A percentile compares a stretch with the other conserved stretches of the same genome.
phyloP scores from a whole-genome alignment of 2,329 filamentous ascomycete species.

The Bimuria novae-zelandiae region DNA sequence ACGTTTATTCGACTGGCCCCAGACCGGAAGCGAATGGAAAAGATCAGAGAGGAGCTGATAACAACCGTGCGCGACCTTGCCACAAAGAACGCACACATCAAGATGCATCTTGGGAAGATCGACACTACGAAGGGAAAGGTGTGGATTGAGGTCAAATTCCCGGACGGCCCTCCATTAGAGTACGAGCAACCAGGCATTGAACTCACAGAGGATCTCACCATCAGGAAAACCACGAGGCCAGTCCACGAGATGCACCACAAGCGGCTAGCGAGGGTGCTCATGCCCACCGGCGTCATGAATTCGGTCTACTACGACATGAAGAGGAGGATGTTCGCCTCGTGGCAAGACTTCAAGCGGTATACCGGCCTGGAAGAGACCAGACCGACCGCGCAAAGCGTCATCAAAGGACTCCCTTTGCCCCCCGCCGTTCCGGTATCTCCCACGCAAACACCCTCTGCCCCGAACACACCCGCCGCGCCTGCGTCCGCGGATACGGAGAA shows the following conservation, averaged over 20 bases:
- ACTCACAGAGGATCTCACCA: constrained; percentile 46
- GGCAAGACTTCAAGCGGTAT: constrained; percentile 30
- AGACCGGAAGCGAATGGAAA: constrained; percentile 47
- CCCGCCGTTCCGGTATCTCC: constrained; percentile 9
- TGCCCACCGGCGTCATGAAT: constrained; percentile 25
- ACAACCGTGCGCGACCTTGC: constrained; percentile 37
- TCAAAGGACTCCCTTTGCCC: constrained; percentile 13
- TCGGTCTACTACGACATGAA: constrained; percentile 32
- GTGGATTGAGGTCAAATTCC: constrained; percentile 56
- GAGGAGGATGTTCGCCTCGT: constrained; percentile 22
- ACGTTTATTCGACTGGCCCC: constrained; percentile 53
- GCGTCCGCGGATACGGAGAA: constrained; percentile 19
- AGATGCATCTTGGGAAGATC: constrained; percentile 42
- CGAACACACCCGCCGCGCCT: constrained; percentile 15
- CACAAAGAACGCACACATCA: constrained; percentile 36
- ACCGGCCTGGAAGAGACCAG: constrained; percentile 31
- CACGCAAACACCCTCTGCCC: constrained; percentile 11
- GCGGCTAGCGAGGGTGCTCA: constrained; percentile 34
- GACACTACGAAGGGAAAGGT: constrained; percentile 48
- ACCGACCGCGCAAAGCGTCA: constrained; percentile 18
- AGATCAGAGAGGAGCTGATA: constrained; percentile 49
- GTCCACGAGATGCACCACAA: constrained; percentile 44
- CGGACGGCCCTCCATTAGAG: constrained; percentile 54
- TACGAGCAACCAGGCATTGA: constrained; percentile 52
- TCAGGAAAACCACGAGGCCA: constrained; percentile 34